phyloP scores from a whole-genome alignment of 805 yeast species.

The Wickerhamiella allomyrinae region DNA sequence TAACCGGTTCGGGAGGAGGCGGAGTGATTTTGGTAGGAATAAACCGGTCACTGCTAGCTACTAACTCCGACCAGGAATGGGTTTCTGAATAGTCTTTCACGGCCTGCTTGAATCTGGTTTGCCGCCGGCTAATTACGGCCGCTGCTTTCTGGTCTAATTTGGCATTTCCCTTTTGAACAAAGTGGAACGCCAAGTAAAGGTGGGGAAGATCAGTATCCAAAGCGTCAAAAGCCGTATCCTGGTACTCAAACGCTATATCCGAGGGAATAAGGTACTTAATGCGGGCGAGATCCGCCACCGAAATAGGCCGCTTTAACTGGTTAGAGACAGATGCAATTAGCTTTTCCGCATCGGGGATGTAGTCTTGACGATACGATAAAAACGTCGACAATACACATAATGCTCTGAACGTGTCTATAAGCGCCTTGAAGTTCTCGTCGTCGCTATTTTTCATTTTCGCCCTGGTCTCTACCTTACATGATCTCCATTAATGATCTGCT shows the following conservation, averaged over 20 bases:
- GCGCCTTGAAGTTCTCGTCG: background rate
- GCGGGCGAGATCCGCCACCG: constrained; percentile 44
- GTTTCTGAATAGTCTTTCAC: constrained; percentile 1
- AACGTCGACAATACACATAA: constrained; percentile 13
- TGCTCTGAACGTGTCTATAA: constrained; percentile 5
- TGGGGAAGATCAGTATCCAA: constrained; percentile 24
- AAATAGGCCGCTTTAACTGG: constrained; percentile 29
- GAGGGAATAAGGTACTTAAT: constrained; percentile 49
- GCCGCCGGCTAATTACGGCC: constrained; percentile 9
- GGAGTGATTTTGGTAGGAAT: background rate
- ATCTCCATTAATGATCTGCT: constrained; percentile 3
- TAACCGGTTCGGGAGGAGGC: background rate
- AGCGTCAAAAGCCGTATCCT: constrained; percentile 44
- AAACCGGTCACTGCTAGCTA: background rate
- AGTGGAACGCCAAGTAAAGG: constrained; percentile 59
- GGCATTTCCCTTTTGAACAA: constrained; percentile 46
- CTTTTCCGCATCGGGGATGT: constrained; percentile 12
- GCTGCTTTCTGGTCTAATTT: constrained; percentile 4
- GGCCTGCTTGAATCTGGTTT: constrained; percentile 8
- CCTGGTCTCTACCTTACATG: too few species aligned
- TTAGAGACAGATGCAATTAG: constrained; percentile 30
- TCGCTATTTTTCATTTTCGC: too few species aligned
- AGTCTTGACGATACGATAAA: constrained; percentile 7
- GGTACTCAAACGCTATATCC: constrained; percentile 57
- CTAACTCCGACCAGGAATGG: background rate